phyloP scores from a whole-genome alignment of 1,139 yeast genomes.

The Yamadazyma triangularis region DNA sequence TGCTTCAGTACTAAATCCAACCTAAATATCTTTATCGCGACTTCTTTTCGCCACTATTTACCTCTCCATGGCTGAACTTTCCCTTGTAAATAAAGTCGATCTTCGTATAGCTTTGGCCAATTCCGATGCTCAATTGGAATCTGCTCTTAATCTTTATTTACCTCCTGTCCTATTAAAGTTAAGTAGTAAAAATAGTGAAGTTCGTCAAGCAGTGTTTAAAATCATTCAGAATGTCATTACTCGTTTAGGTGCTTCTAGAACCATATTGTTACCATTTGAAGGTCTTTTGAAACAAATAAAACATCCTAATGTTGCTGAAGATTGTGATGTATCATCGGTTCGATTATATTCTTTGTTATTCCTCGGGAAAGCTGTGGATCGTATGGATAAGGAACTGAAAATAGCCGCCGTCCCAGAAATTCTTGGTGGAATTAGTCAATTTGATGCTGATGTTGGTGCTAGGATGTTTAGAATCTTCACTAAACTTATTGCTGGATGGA shows the following conservation, averaged over 20 bases:
- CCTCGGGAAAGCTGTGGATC: conserved; percentile 59
- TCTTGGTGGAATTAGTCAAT: conserved; percentile 40
- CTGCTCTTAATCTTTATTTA: conserved; percentile 57
- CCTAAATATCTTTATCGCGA: no score
- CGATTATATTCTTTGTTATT: conserved; percentile 64
- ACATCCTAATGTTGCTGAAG: conserved; percentile 41
- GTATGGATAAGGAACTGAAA: conserved; percentile 35
- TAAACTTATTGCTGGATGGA: conserved; percentile 49
- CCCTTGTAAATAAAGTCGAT: conserved; percentile 72
- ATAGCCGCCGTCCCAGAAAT: conserved; percentile 43
- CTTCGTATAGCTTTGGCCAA: conserved; percentile 77
- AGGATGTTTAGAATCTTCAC: conserved; percentile 59
- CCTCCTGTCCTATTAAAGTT: conserved; percentile 78
- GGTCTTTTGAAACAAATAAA: conserved; percentile 62
- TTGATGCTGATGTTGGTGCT: conserved; percentile 42
- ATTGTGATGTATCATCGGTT: conserved; percentile 48
- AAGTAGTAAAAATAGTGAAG: conserved; percentile 66
- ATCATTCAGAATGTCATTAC: conserved; percentile 65
- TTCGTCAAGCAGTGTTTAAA: conserved; percentile 62
- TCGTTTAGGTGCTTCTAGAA: conserved; percentile 56
- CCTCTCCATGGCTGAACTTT: conserved; percentile 41
- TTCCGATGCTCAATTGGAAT: conserved; percentile 60
- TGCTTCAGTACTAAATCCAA: no score
- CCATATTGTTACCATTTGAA: conserved; percentile 55
- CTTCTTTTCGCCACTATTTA: conserved; percentile 1